phyloP scores from a whole-genome alignment of 305 asterid species.

The Fraxinus latifolia region DNA sequence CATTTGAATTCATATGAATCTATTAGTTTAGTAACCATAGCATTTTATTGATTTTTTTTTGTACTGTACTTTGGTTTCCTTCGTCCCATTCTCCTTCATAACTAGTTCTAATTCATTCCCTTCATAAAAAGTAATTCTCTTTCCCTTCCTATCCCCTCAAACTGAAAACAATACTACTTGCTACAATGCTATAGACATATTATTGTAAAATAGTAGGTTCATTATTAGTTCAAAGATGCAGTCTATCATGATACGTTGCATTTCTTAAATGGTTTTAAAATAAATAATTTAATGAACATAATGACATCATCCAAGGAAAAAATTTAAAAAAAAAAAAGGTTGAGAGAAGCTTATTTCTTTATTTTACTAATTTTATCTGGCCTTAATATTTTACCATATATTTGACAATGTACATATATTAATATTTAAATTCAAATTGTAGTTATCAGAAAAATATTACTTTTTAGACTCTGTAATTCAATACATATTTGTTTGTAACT shows the following conservation, averaged over 20 bases:
- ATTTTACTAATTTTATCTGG: not conserved
- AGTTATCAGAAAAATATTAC: not conserved
- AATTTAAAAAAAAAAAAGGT: not conserved
- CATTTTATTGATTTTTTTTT: not conserved
- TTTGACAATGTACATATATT: not conserved
- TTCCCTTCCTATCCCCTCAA: not conserved
- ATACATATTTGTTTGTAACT: not conserved
- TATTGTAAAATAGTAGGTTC: not conserved
- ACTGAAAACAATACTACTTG: not conserved
- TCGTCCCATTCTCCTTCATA: not conserved
- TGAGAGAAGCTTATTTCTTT: not conserved
- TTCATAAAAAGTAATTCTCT: not conserved
- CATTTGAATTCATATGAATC: not conserved
- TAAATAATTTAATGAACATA: not conserved
- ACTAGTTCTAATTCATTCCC: not conserved
- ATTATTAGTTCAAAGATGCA: not conserved
- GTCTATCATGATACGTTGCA: not conserved
- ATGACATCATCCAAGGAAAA: not conserved
- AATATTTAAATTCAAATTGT: not conserved
- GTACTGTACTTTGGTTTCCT: not conserved
- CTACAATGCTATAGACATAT: not conserved
- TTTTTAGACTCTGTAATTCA: not conserved
- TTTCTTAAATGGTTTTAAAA: not conserved
- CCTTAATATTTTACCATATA: not conserved
- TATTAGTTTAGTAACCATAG: not conserved